Base-by-base conservation (phyloP, 169 alveolate species). In the Babesia gibsoni region DNA sequence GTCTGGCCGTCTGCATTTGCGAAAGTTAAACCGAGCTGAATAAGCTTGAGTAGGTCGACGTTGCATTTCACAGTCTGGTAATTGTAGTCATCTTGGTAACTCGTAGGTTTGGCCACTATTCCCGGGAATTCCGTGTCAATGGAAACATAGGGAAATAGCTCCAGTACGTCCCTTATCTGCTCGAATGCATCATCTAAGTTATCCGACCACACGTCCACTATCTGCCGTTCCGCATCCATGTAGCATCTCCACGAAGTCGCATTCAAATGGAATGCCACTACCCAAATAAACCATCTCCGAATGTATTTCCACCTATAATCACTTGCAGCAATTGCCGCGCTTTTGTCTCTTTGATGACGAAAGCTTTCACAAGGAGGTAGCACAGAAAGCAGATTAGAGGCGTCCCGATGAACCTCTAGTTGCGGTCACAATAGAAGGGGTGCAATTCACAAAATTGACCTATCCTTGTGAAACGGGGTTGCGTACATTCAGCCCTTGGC, bases 21-120 rank as follows among this genome's bases (percentile, higher is more conserved):
- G 73, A 97, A 92, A 29, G 98, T 93, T 25, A 97, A 89, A 22
- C 99, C 99, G 48, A 97, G 79, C 82, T 97, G 97, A 22, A 97
- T 97, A 32, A 97, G 91, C 68, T 96, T 97, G 39, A 96, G 91
- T 33, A 92, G 74, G 70, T 97, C 98, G 29, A 96, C 99, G 86
- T 98, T 98, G 74, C 92, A 73, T 79, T 95, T 93, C 53, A 97
- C 92, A 20, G 96, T 90, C 67, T 95, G 96, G 89, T 98, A 98
- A 79, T 96, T 94, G 81, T 93, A 93, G 73, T 96, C 99, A 77
- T 93, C 81, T 49, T 84, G 83, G 81, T 88, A 82, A 53, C 87
- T 83, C 29, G 97, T 92, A 52, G 97, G 97, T 52, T 95, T 89
- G 18, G 92, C 97, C 35, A 93, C 97, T 23, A 93, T 92, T 27